Evolutionary conservation across 73 alveolate genomes (phyloP).

Genomic region (Paramecium caudatum): DNA sequence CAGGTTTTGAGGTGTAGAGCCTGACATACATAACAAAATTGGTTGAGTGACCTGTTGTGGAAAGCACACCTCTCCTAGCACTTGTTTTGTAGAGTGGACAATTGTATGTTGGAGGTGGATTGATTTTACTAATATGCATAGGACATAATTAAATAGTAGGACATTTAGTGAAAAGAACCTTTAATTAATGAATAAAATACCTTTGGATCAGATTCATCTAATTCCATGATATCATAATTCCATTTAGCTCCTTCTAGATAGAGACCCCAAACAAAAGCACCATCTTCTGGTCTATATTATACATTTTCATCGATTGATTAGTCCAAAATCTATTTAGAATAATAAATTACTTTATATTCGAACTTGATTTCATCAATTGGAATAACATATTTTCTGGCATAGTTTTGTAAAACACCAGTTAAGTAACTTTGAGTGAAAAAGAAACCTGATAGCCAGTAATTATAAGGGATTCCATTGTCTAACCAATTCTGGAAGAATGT

Average conservation of each 20-base stretch:
- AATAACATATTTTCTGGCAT: constrained; percentile 97
- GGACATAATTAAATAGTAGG: constrained; percentile 99
- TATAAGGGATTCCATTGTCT: constrained; percentile 95
- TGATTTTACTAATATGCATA: constrained; percentile 85
- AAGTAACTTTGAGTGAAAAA: constrained; percentile 99
- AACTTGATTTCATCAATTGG: constrained; percentile 99
- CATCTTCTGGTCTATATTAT: constrained; percentile 95
- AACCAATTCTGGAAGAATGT: constrained; percentile 97
- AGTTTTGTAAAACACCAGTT: constrained; percentile 99
- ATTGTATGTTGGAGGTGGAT: constrained; percentile 88
- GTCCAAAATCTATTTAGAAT: constrained; percentile 83
- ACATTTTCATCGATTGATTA: constrained; percentile 80
- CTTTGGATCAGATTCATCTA: constrained; percentile 98
- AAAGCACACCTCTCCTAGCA: constrained; percentile 93
- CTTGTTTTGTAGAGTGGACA: constrained; percentile 93
- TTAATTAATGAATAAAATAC: constrained; percentile 62
- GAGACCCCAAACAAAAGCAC: constrained; percentile 96
- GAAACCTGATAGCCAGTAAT: constrained; percentile 98
- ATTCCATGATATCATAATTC: constrained; percentile 91
- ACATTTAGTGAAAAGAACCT: constrained; percentile 90
- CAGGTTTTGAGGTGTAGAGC: constrained; percentile 88
- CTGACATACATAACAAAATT: constrained; percentile 94
- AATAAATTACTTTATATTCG: constrained; percentile 91
- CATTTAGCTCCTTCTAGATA: constrained; percentile 99
- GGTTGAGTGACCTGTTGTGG: constrained; percentile 99